Evolutionary conservation across 257 asterid genomes (phyloP), one percentile per base, ranked within the genome.

Genomic region (Fraxinus americana): DNA sequence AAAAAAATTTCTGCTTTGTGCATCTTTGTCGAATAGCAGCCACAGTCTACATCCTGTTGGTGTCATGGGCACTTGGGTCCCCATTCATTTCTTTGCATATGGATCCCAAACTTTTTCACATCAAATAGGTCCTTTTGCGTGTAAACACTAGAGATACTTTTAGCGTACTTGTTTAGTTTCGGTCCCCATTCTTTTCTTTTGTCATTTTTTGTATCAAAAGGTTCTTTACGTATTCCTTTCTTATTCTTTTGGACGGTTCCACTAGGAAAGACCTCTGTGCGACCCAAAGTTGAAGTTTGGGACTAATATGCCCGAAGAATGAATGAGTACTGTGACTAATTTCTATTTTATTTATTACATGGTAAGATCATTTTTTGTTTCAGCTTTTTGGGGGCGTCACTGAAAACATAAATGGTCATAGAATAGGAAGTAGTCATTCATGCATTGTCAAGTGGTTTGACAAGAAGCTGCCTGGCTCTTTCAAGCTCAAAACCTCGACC

Each of bases 401-500:
- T 16, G 1, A 59, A 54, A 54, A 35, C 79, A 68, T 70, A 72
- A 79, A 79, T 36, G 41, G 67, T 69, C 65, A 63, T 79, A 59
- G 69, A 52, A 39, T 34, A 52, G 12, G 76, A 35, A 7, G 59
- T 75, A 74, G 68, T 69, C 76, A 69, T 69, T 75, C 3, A 71
- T 52, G 70, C 76, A 61, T 70, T 36, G 43, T 74, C 38, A 78
- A 68, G 50, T 67, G 27, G 77, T 34, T 43, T 11, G 52, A 43
- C 52, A 43, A 43, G 52, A 43, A 43, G 52, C 5, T 43, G 16
- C 52, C 17, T 43, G 52, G 17, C 52, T 11, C 17, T 12, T 43
- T 43, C 52, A 43, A 43, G 52, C 52, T 43, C 12, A 43, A 43
- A 11, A 57, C 82, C 74, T 87, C 80, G 4, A 82, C 83, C 81